These are phyloP conservation scores for Hippophae tibetana DNA, from an alignment of 306 rosid genomes.

Conservation along the genomic window DNA sequence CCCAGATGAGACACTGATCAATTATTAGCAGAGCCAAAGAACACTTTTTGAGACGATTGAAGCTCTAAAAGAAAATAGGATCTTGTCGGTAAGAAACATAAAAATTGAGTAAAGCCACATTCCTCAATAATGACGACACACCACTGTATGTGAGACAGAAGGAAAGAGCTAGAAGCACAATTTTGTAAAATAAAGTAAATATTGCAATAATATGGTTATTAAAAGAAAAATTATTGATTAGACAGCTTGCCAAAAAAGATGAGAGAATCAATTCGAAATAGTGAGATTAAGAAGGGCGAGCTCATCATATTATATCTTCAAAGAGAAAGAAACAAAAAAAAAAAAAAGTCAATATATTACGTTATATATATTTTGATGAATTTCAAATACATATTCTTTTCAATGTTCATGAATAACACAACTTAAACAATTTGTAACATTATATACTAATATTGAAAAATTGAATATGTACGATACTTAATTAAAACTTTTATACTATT, in stretches of 20 bases:
- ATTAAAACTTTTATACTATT: too few relatives aligned
- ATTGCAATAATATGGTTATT: constrained; percentile 18
- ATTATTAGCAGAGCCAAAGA: constrained; percentile 4
- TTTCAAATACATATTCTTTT: too few relatives aligned
- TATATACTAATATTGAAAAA: too few relatives aligned
- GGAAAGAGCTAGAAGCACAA: constrained; percentile 20
- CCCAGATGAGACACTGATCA: constrained; percentile 4
- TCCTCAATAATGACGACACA: constrained; percentile 30
- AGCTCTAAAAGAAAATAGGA: constrained; percentile 25
- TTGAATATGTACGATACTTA: too few relatives aligned
- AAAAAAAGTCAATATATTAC: background rate
- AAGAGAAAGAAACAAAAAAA: constrained; percentile 3
- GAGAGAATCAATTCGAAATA: constrained; percentile 13
- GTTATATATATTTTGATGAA: too few relatives aligned
- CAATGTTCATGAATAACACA: too few relatives aligned
- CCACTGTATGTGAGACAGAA: constrained; percentile 15
- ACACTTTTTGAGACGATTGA: constrained; percentile 18
- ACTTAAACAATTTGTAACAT: too few relatives aligned
- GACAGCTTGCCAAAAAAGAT: constrained; percentile 36
- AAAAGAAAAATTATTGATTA: constrained; percentile 1
- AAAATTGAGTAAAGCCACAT: constrained; percentile 28
- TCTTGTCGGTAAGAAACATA: constrained; percentile 26
- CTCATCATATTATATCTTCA: constrained; percentile 18
- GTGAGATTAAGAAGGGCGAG: constrained; percentile 15
- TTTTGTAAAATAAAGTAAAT: background rate